phyloP scores from a whole-genome alignment of 129 eudicot genomes.

The Helianthus annuus region HanXRQr2.0-SUNRISE NC_035448.2:75634821-75635320 shows the following conservation, averaged over 20 bases:
- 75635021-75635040: slow-evolving; percentile 64
- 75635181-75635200: slow-evolving; percentile 77
- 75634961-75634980: slow-evolving; percentile 45
- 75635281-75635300: slow-evolving; percentile 27
- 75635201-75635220: slow-evolving; percentile 86
- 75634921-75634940: slow-evolving; percentile 41
- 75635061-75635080: slow-evolving; percentile 44
- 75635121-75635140: slow-evolving; percentile 54
- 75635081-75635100: slow-evolving; percentile 10
- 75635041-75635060: slow-evolving; percentile 85
- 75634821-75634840: slow-evolving; percentile 61
- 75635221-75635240: slow-evolving; percentile 66
- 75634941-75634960: slow-evolving; percentile 53
- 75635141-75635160: slow-evolving; percentile 58
- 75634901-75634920: slow-evolving; percentile 33
- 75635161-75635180: slow-evolving; percentile 74
- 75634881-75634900: slow-evolving; percentile 48
- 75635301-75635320: slow-evolving; percentile 61
- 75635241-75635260: slow-evolving; percentile 38
- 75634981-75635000: slow-evolving; percentile 49
- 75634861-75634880: slow-evolving; percentile 45
- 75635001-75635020: slow-evolving; percentile 45
- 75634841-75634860: slow-evolving; percentile 43
- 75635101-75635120: slow-evolving; percentile 40
- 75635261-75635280: slow-evolving; percentile 32